Evolutionary conservation across 2,329 filamentous ascomycete genomes (phyloP).

Genomic region (Calcarisporium arbuscula): DNA sequence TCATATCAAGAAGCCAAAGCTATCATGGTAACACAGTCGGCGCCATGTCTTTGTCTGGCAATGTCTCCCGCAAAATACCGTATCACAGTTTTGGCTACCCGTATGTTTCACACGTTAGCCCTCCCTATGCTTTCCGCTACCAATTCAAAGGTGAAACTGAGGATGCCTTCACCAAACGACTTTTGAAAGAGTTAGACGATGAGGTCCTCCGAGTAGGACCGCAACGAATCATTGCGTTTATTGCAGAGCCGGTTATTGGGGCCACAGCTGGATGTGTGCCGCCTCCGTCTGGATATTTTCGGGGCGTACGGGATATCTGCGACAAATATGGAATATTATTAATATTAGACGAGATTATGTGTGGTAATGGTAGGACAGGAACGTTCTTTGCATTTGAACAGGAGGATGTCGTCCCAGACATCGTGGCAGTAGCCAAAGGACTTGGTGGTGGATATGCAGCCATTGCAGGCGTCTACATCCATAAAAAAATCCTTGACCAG

Average conservation of each 20-base stretch:
- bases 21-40: slow-evolving; percentile 48
- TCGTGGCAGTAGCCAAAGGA: slow-evolving; percentile 61
- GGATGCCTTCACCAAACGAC: slow-evolving; percentile 29
- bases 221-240: slow-evolving; percentile 39
- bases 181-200: slow-evolving; percentile 38
- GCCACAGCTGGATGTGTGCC: slow-evolving; percentile 46
- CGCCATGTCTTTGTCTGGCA: slow-evolving; percentile 31
- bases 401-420: slow-evolving; percentile 51
- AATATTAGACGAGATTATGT: slow-evolving; percentile 62
- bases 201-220: slow-evolving; percentile 41
- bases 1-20: slow-evolving; percentile 37
- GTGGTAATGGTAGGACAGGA: slow-evolving; percentile 56
- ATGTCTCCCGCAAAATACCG: slow-evolving; percentile 18
- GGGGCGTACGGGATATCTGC: slow-evolving; percentile 47
- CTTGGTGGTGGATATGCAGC: slow-evolving; percentile 57
- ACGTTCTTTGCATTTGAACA: slow-evolving; percentile 59
- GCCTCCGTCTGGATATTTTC: slow-evolving; percentile 45
- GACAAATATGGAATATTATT: slow-evolving; percentile 48
- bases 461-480: slow-evolving; percentile 33
- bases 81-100: slow-evolving; percentile 19
- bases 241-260: slow-evolving; percentile 44
- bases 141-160: slow-evolving; percentile 25
- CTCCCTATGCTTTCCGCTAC: slow-evolving; percentile 11
- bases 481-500: slow-evolving; percentile 1
- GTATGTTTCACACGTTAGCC: slow-evolving; percentile 20